A percentile compares a stretch with the other conserved stretches of the same genome.
phyloP scores from a whole-genome alignment of 2,329 filamentous ascomycete genomes.

The Aspergillus unguis region DNA sequence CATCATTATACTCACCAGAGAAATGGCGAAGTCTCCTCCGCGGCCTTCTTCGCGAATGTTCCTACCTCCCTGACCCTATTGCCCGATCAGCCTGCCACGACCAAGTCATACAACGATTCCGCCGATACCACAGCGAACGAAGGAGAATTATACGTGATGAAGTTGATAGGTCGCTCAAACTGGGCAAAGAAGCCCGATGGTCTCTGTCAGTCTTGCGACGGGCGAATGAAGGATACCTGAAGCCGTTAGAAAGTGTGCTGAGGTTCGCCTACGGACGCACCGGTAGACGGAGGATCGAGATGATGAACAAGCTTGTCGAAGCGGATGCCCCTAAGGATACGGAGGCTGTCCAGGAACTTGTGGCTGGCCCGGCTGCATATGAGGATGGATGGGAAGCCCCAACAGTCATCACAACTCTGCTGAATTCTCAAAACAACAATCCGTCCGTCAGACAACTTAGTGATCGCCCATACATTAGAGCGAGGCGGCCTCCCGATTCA shows the following conservation, averaged over 20 bases:
- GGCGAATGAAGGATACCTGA: slow-evolving; percentile 56
- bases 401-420: slow-evolving; percentile 28
- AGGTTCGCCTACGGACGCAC: slow-evolving; percentile 56
- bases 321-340: slow-evolving; percentile 25
- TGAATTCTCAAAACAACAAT: slow-evolving; percentile 35
- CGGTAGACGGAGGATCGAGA: slow-evolving; percentile 50
- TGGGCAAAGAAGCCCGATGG: slow-evolving; percentile 30
- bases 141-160: slow-evolving; percentile 17
- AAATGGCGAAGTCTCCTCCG: slow-evolving; percentile 51
- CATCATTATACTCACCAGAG: slow-evolving; percentile 8
- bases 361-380: neutral
- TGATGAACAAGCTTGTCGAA: slow-evolving; percentile 40
- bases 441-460: slow-evolving; percentile 24
- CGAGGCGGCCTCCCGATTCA: slow-evolving; percentile 31
- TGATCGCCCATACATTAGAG: slow-evolving; percentile 24
- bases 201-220: slow-evolving; percentile 46
- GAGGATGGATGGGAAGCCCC: slow-evolving; percentile 37
- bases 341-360: slow-evolving; percentile 14
- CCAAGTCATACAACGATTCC: slow-evolving; percentile 50
- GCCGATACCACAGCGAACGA: slow-evolving; percentile 30
- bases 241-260: slow-evolving; percentile 52
- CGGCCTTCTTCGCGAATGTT: slow-evolving; percentile 56
- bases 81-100: slow-evolving; percentile 50
- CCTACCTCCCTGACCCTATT: slow-evolving; percentile 58
- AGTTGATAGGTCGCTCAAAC: slow-evolving; percentile 18